These are phyloP conservation scores for Daldinia decipiens DNA, from an alignment of 495 filamentous ascomycete species.

Conservation along the genomic window DNA sequence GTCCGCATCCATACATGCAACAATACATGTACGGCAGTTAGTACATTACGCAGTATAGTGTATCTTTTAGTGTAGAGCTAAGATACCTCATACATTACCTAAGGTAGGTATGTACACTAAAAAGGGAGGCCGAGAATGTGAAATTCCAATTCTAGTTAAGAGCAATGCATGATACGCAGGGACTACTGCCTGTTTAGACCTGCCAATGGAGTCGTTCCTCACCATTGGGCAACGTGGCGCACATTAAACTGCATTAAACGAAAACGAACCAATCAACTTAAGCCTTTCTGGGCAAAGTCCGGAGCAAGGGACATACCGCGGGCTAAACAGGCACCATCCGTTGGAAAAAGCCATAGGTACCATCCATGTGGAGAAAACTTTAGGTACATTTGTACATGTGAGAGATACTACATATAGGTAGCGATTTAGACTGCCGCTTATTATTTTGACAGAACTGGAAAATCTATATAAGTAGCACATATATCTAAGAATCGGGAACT, in stretches of 20 bases:
- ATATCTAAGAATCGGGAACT: no score
- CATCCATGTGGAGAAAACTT: constrained; percentile 20
- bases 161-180: constrained; percentile 41
- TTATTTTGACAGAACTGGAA: no score
- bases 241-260: constrained; percentile 39
- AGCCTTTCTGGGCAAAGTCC: constrained; percentile 31
- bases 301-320: constrained; percentile 37
- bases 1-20: not conserved
- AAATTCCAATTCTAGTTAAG: constrained; percentile 36
- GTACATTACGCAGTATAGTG: not conserved
- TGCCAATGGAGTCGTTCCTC: constrained; percentile 36
- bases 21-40: not conserved
- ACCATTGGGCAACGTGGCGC: constrained; percentile 37
- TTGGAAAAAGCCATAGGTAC: constrained; percentile 34
- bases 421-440: no score
- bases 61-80: constrained; percentile 3
- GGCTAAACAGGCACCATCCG: constrained; percentile 30
- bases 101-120: not conserved
- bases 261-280: constrained; percentile 35
- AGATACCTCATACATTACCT: no score
- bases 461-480: no score
- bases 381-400: not conserved
- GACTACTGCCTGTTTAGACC: constrained; percentile 40
- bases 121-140: constrained; percentile 37
- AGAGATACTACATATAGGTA: no score